Percentiles rank a stretch among this genome's conserved stretches.
phyloP scores from a whole-genome alignment of 2,329 filamentous ascomycete genomes.

The Talaromyces funiculosus region DNA sequence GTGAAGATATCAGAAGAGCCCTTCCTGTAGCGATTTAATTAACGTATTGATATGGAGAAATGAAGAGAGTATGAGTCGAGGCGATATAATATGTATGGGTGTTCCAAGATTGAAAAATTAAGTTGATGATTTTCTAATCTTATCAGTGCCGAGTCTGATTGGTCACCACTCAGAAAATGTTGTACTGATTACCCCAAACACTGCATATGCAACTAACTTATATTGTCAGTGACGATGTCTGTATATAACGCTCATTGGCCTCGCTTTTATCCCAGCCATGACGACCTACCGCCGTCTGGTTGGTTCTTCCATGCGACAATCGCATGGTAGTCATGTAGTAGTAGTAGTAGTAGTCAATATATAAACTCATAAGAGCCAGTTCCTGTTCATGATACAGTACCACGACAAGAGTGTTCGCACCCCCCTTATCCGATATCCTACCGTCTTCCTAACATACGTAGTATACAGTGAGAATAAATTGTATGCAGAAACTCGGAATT shows the following conservation, averaged over 20 bases:
- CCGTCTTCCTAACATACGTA: too few species aligned
- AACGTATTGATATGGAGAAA: background rate
- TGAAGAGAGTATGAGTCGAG: background rate
- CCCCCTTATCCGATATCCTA: too few species aligned
- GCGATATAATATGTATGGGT: background rate
- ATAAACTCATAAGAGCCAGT: background rate
- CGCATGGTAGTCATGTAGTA: background rate
- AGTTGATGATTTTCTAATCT: background rate
- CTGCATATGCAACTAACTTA: too few species aligned
- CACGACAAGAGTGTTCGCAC: too few species aligned
- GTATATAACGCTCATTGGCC: background rate
- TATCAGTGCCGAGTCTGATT: constrained; percentile 7
- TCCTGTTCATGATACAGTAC: background rate
- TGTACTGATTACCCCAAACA: too few species aligned
- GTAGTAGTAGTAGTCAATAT: background rate
- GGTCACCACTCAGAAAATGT: too few species aligned
- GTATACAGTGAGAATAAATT: too few species aligned
- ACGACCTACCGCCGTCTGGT: too few species aligned
- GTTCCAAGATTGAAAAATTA: background rate
- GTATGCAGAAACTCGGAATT: too few species aligned
- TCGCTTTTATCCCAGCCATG: too few species aligned
- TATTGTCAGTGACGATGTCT: constrained; percentile 3
- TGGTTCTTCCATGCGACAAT: background rate
- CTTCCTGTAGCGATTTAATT: too few species aligned
- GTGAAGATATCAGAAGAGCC: too few species aligned